phyloP scores from a whole-genome alignment of 2,329 filamentous ascomycete species.

The Grosmannia huntii region DNA sequence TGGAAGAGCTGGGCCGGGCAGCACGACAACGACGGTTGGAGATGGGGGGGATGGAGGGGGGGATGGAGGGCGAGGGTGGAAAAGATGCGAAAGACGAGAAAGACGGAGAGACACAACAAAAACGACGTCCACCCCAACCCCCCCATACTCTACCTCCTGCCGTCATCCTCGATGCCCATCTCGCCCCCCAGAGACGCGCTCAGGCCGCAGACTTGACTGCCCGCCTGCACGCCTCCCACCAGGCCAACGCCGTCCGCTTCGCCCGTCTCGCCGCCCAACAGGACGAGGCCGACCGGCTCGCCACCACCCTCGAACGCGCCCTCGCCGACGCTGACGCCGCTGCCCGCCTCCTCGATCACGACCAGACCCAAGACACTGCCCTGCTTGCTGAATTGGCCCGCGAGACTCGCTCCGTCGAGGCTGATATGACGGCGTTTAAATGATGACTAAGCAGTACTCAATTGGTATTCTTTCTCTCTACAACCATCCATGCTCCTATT shows the following conservation, averaged over 20 bases:
- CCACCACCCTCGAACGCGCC: conserved; percentile 35
- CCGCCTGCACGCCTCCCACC: conserved; percentile 41
- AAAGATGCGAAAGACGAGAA: no score
- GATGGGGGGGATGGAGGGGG: no score
- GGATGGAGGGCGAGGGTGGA: no score
- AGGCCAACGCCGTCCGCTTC: conserved; percentile 41
- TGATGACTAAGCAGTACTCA: not conserved
- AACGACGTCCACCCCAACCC: conserved; percentile 18
- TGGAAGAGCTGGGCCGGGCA: conserved; percentile 42
- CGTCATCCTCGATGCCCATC: conserved; percentile 40
- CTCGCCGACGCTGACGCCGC: conserved; percentile 43
- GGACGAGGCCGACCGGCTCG: conserved; percentile 37
- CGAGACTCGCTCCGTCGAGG: conserved; percentile 34
- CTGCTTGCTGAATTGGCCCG: conserved; percentile 33
- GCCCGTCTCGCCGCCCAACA: conserved; percentile 40
- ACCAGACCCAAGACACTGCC: no score
- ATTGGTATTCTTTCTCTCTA: not conserved
- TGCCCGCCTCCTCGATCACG: conserved; percentile 27
- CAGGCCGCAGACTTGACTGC: conserved; percentile 46
- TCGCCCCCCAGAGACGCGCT: conserved; percentile 36
- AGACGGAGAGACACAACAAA: no score
- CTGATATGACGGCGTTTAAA: conserved; percentile 20
- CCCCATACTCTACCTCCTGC: conserved; percentile 44
- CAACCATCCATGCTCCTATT: no score
- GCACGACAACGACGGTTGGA: conserved; percentile 20